Conservation (phyloP, 2,329 filamentous ascomycete species). For the Alternaria ethzedia region DNA sequence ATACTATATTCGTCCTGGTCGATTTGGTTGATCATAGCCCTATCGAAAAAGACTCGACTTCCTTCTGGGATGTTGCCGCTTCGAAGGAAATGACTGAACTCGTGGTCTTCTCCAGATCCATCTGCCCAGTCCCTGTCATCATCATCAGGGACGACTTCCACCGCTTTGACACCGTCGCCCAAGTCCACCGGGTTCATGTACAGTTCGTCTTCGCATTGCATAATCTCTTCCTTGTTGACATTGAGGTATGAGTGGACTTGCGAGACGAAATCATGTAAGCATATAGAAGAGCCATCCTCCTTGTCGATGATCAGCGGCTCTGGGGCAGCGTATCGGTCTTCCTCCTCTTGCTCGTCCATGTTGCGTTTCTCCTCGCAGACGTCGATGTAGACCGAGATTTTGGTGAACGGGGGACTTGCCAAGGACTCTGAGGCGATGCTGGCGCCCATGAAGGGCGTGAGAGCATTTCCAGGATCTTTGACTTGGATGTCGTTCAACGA, state of each 20-base stretch:
- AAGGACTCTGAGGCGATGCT: constrained; percentile 10
- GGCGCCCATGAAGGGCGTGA: constrained; percentile 5
- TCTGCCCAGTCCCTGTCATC: not conserved
- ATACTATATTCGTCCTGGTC: not conserved
- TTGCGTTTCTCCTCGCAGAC: constrained; percentile 1
- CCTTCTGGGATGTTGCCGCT: constrained; percentile 4
- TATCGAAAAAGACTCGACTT: constrained; percentile 2
- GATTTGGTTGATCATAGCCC: constrained; percentile 1
- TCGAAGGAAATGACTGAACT: not conserved
- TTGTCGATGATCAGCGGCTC: constrained; percentile 13
- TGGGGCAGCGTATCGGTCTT: constrained; percentile 13
- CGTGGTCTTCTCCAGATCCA: not conserved
- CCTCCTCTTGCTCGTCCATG: constrained; percentile 4
- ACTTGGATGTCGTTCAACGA: not conserved
- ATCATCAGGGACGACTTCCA: not conserved
- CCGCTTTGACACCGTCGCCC: constrained; percentile 1
- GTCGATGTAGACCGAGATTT: not conserved
- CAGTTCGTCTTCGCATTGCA: constrained; percentile 5
- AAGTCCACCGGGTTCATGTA: constrained; percentile 2
- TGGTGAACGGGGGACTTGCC: constrained; percentile 7
- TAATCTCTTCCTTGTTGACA: constrained; percentile 7
- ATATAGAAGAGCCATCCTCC: constrained; percentile 7
- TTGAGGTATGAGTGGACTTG: no score
- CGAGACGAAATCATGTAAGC: not conserved
- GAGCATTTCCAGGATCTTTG: constrained; percentile 1